These are phyloP conservation scores for Acacia acuminata DNA, from an alignment of 306 rosid species.

Conservation along the genomic window DNA sequence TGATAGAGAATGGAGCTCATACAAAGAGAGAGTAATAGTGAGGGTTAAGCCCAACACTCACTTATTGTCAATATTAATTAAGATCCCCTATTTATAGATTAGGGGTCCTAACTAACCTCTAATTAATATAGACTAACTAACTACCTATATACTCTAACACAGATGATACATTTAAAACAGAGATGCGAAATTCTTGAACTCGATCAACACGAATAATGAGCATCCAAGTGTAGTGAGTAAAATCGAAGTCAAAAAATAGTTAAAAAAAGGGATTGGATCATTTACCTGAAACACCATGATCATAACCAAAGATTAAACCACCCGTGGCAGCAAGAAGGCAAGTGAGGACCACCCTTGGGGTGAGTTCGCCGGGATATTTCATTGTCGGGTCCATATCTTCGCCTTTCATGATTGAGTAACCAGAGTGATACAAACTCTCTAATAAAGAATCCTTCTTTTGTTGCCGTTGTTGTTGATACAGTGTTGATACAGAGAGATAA, in stretches of 20 bases:
- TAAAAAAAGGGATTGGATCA: not conserved
- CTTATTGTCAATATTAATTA: too few species aligned
- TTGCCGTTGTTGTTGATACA: not conserved
- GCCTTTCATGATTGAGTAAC: not conserved
- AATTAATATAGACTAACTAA: too few species aligned
- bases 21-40: too few species aligned
- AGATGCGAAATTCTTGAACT: not conserved
- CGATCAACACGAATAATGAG: not conserved
- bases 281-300: slow-evolving; percentile 82
- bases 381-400: slow-evolving; percentile 13
- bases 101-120: too few species aligned
- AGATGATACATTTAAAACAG: not conserved
- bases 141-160: too few species aligned
- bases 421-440: not conserved
- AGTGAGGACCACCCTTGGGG: slow-evolving; percentile 50
- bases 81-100: too few species aligned
- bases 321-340: slow-evolving; percentile 70
- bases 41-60: too few species aligned
- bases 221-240: not conserved
- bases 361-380: slow-evolving; percentile 57
- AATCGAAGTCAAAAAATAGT: not conserved
- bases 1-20: too few species aligned
- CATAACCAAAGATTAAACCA: slow-evolving; percentile 83
- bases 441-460: not conserved
- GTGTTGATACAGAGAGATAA: not conserved